A percentile compares a stretch with the other conserved stretches of the same genome.
phyloP scores from a whole-genome alignment of 176 grass and related monocot species.

The Triticum urartu region DNA sequence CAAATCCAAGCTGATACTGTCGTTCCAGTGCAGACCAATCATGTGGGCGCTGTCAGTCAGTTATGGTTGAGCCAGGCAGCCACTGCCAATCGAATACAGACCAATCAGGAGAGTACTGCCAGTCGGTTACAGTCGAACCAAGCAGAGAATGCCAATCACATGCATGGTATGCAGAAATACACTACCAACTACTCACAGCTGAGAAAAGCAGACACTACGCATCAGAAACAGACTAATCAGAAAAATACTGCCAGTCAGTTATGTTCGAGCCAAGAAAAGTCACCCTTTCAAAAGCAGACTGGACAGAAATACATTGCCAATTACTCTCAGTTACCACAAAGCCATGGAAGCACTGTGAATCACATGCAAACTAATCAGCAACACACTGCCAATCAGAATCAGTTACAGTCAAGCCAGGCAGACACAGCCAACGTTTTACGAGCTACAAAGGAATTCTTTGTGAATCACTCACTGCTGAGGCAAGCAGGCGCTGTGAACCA shows the following conservation, averaged over 20 bases:
- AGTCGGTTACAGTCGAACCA: constrained; percentile 11
- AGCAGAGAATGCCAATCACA: constrained; percentile 12
- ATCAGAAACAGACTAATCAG: constrained; percentile 8
- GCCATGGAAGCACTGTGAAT: not conserved
- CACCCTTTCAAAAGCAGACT: not conserved
- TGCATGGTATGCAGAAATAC: constrained; percentile 20
- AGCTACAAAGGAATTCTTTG: constrained; percentile 5
- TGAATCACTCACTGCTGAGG: constrained; percentile 5
- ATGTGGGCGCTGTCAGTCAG: not conserved
- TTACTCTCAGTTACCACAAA: constrained; percentile 19
- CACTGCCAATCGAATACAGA: not conserved
- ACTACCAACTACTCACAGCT: constrained; percentile 10
- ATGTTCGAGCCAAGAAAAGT: not conserved
- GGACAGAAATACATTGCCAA: not conserved
- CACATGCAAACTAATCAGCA: not conserved
- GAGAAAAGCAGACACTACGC: constrained; percentile 13
- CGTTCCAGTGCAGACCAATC: not conserved
- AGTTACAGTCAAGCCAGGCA: constrained; percentile 9
- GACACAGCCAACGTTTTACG: not conserved
- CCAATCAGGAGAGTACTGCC: constrained; percentile 1
- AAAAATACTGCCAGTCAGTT: constrained; percentile 27
- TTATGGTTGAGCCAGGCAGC: constrained; percentile 13
- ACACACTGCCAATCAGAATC: not conserved
- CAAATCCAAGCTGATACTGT: not conserved
- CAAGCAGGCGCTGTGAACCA: not conserved